Evolutionary conservation across 2,329 filamentous ascomycete species (phyloP).

Genomic region (Trichoderma polysporum): DNA sequence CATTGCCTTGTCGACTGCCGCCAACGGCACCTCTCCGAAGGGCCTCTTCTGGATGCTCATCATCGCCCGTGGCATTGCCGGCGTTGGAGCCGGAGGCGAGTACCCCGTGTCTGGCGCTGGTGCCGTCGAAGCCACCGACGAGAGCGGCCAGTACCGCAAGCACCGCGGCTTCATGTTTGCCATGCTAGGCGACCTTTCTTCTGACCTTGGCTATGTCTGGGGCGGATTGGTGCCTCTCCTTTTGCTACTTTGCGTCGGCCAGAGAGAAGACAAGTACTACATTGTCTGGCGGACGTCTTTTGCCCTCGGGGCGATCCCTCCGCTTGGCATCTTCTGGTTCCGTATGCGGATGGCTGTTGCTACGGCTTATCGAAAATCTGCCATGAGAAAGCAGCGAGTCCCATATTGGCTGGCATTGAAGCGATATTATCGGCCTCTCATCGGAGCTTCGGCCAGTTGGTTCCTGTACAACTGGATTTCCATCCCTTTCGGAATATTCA

Average conservation of each 20-base stretch:
- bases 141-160: slow-evolving; percentile 44
- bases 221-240: slow-evolving; percentile 51
- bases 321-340: slow-evolving; percentile 53
- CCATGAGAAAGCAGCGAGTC: slow-evolving; percentile 44
- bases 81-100: slow-evolving; percentile 48
- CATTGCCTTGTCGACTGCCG: slow-evolving; percentile 46
- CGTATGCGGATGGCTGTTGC: slow-evolving; percentile 52
- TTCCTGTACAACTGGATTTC: slow-evolving; percentile 56
- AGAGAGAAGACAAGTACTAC: slow-evolving; percentile 41
- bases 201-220: slow-evolving; percentile 51
- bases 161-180: slow-evolving; percentile 56
- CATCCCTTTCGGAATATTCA: slow-evolving; percentile 56
- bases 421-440: slow-evolving; percentile 49
- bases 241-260: slow-evolving; percentile 48
- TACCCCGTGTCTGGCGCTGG: slow-evolving; percentile 53
- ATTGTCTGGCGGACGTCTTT: slow-evolving; percentile 53
- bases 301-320: slow-evolving; percentile 50
- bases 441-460: slow-evolving; percentile 50
- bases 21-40: slow-evolving; percentile 37
- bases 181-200: slow-evolving; percentile 52
- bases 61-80: slow-evolving; percentile 41
- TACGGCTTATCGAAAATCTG: slow-evolving; percentile 47
- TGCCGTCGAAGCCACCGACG: slow-evolving; percentile 55
- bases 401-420: slow-evolving; percentile 50
- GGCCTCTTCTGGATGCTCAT: slow-evolving; percentile 55